These are phyloP conservation scores for Eucalyptus melliodora DNA, from an alignment of 345 rosid species.

Conservation along the genomic window DNA sequence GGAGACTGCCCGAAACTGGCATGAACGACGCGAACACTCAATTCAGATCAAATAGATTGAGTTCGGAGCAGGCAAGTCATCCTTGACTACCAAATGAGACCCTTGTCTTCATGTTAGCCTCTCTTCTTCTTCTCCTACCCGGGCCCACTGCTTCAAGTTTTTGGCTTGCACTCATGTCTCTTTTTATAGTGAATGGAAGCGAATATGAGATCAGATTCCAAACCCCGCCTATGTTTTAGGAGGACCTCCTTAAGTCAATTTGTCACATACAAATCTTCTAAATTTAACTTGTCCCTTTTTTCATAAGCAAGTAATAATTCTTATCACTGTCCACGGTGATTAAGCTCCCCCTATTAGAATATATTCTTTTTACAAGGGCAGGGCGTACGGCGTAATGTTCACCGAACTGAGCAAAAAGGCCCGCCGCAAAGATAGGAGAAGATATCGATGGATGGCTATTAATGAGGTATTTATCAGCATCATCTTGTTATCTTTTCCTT, in stretches of 20 bases:
- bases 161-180: neutral
- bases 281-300: neutral
- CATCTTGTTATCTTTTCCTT: neutral
- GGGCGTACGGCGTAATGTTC: neutral
- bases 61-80: neutral
- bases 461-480: neutral
- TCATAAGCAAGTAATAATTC: neutral
- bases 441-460: neutral
- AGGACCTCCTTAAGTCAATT: neutral
- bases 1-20: neutral
- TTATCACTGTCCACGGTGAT: neutral
- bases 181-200: neutral
- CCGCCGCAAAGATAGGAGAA: neutral
- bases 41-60: neutral
- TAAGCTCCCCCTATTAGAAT: neutral
- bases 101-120: neutral
- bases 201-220: neutral
- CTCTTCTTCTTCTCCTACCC: neutral
- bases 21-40: neutral
- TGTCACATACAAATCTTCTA: neutral
- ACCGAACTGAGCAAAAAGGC: neutral
- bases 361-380: neutral
- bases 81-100: neutral
- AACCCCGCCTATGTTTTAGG: neutral
- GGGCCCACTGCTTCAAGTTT: neutral